Evolutionary conservation across 768 basidiomycete genomes (phyloP).

Genomic region (Rickenella mellea): DNA sequence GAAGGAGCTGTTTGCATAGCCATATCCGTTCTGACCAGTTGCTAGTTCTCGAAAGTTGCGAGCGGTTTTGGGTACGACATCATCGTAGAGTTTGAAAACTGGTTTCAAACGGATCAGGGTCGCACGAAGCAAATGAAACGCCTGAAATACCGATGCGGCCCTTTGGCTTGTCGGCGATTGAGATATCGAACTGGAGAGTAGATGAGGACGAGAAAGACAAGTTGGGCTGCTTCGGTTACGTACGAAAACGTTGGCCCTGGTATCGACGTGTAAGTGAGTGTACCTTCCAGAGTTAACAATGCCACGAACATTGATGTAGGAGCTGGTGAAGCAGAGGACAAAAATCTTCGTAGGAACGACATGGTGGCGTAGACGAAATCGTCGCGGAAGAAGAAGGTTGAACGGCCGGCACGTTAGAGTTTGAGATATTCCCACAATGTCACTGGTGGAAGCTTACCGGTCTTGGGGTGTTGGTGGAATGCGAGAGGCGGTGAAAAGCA

Average conservation of each 20-base stretch:
- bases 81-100: conserved; percentile 77
- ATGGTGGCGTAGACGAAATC: too few relatives aligned
- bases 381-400: too few relatives aligned
- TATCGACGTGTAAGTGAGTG: conserved; percentile 3
- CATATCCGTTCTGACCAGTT: conserved; percentile 56
- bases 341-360: conserved; percentile 41
- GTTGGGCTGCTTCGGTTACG: conserved; percentile 6
- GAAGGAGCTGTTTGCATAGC: conserved; percentile 61
- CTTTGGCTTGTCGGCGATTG: conserved; percentile 46
- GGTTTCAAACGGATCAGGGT: neutral
- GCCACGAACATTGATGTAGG: conserved; percentile 10
- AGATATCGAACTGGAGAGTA: conserved; percentile 46
- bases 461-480: too few relatives aligned
- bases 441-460: too few relatives aligned
- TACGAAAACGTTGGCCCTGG: conserved; percentile 24
- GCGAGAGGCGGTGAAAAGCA: too few relatives aligned
- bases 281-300: neutral
- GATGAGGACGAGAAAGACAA: conserved; percentile 20
- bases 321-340: conserved; percentile 33
- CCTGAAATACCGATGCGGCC: conserved; percentile 41
- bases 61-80: conserved; percentile 72
- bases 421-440: too few relatives aligned
- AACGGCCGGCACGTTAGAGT: too few relatives aligned
- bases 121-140: neutral
- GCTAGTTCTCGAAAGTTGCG: conserved; percentile 77